Percentiles rank a stretch among this genome's conserved stretches.
Conservation (phyloP, 495 filamentous ascomycete genomes). For the Mycothermus thermophilus region DNA sequence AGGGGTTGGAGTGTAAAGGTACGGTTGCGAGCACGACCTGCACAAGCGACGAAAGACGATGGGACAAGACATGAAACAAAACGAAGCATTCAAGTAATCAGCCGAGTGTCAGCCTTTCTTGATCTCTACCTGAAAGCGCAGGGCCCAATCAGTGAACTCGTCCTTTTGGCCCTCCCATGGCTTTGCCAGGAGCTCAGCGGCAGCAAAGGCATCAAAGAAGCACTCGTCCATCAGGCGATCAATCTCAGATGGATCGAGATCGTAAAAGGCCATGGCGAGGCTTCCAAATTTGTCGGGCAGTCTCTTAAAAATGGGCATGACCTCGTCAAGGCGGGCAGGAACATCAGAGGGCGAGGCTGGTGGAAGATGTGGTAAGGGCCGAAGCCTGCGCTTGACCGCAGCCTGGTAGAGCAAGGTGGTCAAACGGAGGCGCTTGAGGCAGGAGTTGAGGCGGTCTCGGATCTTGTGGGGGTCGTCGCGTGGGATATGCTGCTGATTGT, state of each 20-base stretch:
- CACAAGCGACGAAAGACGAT: too few relatives aligned
- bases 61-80: too few relatives aligned
- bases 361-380: constrained; percentile 31
- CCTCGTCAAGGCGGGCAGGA: constrained; percentile 30
- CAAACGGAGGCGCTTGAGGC: constrained; percentile 42
- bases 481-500: constrained; percentile 38
- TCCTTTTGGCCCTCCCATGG: constrained; percentile 32
- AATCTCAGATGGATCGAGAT: constrained; percentile 33
- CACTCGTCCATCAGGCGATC: constrained; percentile 34
- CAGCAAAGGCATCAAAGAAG: constrained; percentile 35
- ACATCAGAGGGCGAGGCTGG: constrained; percentile 13
- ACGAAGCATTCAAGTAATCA: too few relatives aligned
- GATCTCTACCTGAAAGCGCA: constrained; percentile 34
- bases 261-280: constrained; percentile 33
- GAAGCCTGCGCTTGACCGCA: constrained; percentile 45
- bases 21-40: too few relatives aligned
- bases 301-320: constrained; percentile 25
- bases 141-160: constrained; percentile 35
- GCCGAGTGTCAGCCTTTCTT: constrained; percentile 30
- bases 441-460: constrained; percentile 40
- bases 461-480: constrained; percentile 40
- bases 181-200: constrained; percentile 28
- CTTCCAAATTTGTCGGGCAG: constrained; percentile 29
- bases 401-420: constrained; percentile 46
- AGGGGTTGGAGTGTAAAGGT: too few relatives aligned